Percentiles rank a stretch among this genome's conserved stretches.
Evolutionary conservation across 73 alveolate species (phyloP).

Genomic region (Tetrahymena thermophila): DNA sequence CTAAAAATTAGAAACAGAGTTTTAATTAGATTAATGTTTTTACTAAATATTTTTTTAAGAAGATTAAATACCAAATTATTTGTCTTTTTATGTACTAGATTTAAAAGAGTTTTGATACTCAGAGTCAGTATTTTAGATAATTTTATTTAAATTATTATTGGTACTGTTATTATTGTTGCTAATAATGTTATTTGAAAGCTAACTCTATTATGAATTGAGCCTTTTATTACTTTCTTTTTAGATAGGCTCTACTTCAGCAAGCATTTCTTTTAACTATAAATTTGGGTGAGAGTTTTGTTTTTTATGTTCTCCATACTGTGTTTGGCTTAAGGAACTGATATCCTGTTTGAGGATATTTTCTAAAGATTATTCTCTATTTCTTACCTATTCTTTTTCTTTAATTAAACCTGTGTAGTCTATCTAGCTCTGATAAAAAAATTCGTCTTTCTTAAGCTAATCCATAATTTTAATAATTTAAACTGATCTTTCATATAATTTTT

Average conservation of each 20-base stretch:
- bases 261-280: neutral
- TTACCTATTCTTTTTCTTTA: neutral
- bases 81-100: neutral
- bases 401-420: neutral
- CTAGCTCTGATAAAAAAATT: neutral
- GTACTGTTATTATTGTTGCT: neutral
- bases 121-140: neutral
- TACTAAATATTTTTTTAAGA: neutral
- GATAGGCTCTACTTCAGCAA: neutral
- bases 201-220: neutral
- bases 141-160: neutral
- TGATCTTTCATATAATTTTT: neutral
- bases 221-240: neutral
- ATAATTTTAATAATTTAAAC: neutral
- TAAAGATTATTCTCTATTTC: neutral
- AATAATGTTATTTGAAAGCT: neutral
- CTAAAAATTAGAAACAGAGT: too few species aligned
- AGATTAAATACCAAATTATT: neutral
- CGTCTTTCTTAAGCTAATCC: neutral
- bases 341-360: neutral
- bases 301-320: neutral
- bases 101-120: neutral
- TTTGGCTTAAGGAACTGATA: neutral
- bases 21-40: neutral
- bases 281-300: neutral